Percentiles rank a stretch among this genome's conserved stretches.
phyloP scores from a whole-genome alignment of 208 protist species.

The Leishmania lainsoni region DNA sequence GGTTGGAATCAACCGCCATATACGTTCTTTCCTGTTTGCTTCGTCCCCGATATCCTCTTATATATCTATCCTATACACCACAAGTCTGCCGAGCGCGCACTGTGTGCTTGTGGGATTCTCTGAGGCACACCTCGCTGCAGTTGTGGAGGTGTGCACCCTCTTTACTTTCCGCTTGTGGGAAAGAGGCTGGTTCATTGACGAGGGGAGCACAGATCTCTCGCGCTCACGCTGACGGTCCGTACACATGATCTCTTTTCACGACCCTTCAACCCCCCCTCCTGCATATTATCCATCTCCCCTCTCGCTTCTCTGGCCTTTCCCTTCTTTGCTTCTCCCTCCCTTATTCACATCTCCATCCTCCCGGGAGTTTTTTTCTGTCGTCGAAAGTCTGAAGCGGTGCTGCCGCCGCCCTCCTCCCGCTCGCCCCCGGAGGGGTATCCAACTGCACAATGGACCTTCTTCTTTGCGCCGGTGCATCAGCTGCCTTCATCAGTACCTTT shows the following conservation, averaged over 20 bases:
- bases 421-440: neutral
- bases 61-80: neutral
- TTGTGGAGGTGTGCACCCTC: neutral
- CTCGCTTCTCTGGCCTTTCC: neutral
- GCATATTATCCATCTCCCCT: neutral
- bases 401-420: neutral
- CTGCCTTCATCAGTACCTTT: slow-evolving; percentile 60
- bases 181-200: neutral
- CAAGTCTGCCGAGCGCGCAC: neutral
- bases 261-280: neutral
- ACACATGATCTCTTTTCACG: neutral
- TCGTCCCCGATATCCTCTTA: neutral
- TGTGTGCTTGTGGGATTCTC: neutral
- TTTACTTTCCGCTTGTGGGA: neutral
- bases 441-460: slow-evolving; percentile 47
- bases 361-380: neutral
- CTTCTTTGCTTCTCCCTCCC: neutral
- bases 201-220: neutral
- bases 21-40: neutral
- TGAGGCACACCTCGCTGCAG: neutral
- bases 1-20: neutral
- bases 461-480: slow-evolving; percentile 27
- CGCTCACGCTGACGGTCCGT: neutral
- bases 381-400: neutral
- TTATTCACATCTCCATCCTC: neutral